Conservation (phyloP, 768 basidiomycete genomes). For the Multifurca ochricompacta region DNA sequence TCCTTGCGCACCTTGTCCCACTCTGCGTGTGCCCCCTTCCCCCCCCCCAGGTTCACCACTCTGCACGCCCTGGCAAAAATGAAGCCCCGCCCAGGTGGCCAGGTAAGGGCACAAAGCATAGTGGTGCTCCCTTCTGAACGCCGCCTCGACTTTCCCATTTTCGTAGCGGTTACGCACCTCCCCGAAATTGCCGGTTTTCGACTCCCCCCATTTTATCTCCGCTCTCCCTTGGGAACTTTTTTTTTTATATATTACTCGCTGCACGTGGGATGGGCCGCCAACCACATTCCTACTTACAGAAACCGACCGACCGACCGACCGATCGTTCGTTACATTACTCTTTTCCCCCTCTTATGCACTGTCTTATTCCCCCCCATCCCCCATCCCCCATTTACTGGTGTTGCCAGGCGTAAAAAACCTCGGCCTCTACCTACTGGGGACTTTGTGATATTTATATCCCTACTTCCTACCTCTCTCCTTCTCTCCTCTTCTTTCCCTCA, state of each 20-base stretch:
- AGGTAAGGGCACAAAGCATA: neutral
- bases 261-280: neutral
- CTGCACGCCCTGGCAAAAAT: neutral
- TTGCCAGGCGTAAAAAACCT: conserved; percentile 2
- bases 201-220: neutral
- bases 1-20: neutral
- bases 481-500: no score
- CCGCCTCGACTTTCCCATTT: neutral
- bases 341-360: conserved; percentile 5
- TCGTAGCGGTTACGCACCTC: no score
- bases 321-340: neutral
- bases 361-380: neutral
- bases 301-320: no score
- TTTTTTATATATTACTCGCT: neutral
- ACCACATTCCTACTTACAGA: conserved; percentile 10
- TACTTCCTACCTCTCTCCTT: neutral
- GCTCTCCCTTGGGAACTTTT: neutral
- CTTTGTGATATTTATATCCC: conserved; percentile 5
- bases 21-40: neutral
- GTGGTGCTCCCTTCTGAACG: neutral
- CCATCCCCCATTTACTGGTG: neutral
- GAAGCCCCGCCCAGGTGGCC: neutral
- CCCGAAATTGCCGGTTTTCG: no score
- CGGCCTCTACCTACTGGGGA: neutral
- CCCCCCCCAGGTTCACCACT: neutral